Conservation (phyloP, 768 basidiomycete species). For the Hemileccinum impolitum region DNA sequence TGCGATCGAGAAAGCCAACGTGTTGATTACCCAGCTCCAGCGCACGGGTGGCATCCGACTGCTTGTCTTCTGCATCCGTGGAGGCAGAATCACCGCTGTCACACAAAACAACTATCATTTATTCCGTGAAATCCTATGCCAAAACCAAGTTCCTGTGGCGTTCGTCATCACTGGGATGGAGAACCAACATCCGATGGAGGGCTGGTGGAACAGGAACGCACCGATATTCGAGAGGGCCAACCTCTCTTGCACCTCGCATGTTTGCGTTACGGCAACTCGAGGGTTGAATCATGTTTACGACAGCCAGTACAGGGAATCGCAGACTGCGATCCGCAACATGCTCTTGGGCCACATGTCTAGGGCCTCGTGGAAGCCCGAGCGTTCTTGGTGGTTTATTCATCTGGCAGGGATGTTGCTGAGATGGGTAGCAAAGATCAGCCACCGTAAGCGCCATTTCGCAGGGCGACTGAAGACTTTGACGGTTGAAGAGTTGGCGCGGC, state of each 20-base stretch:
- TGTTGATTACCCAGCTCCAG: constrained; percentile 31
- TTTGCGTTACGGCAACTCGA: constrained; percentile 36
- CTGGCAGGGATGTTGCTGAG: constrained; percentile 18
- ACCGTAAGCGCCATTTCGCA: not conserved
- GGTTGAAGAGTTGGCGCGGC: constrained; percentile 11
- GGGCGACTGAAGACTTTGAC: constrained; percentile 6
- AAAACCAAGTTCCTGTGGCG: constrained; percentile 29
- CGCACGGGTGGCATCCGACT: constrained; percentile 26
- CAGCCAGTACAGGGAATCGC: constrained; percentile 32
- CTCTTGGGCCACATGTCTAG: constrained; percentile 16
- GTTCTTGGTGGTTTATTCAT: constrained; percentile 19
- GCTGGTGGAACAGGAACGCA: constrained; percentile 33
- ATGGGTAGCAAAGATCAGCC: constrained; percentile 14
- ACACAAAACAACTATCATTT: constrained; percentile 26
- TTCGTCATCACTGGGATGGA: constrained; percentile 33
- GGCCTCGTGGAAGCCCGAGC: constrained; percentile 21
- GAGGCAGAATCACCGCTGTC: constrained; percentile 25
- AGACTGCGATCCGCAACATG: constrained; percentile 18
- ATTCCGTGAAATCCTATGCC: constrained; percentile 27
- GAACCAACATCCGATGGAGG: constrained; percentile 27
- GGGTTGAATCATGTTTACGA: constrained; percentile 21
- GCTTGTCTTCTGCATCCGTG: constrained; percentile 33
- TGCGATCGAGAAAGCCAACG: constrained; percentile 27
- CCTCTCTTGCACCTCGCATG: constrained; percentile 29
- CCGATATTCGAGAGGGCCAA: constrained; percentile 20